These are phyloP conservation scores for Sporothrix schenckii DNA, from an alignment of 2,329 filamentous ascomycete species.

Conservation along the genomic window DNA sequence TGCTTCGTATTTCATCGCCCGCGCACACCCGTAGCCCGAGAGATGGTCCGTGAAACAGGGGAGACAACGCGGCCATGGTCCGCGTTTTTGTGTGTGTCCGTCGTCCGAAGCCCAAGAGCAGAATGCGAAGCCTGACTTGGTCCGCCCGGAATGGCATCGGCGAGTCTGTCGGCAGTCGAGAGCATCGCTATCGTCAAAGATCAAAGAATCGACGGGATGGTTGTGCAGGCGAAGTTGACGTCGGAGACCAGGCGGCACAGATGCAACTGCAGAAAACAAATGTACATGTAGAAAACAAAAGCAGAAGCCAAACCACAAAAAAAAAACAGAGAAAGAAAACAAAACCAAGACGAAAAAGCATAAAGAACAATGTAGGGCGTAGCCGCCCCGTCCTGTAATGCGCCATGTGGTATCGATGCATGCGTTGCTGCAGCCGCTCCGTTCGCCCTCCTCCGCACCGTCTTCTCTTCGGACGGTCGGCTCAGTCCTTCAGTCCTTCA, in stretches of 20 bases:
- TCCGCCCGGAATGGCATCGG: too few relatives aligned
- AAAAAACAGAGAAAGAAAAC: background rate
- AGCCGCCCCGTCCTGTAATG: background rate
- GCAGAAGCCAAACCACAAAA: background rate
- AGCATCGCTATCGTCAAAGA: background rate
- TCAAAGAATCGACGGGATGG: background rate
- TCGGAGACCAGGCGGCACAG: background rate
- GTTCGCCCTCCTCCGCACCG: background rate
- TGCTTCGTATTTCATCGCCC: background rate
- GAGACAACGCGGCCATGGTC: background rate
- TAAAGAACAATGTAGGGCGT: background rate
- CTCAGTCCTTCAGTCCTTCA: constrained; percentile 44
- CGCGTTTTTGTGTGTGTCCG: background rate
- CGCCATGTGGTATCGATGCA: constrained; percentile 26
- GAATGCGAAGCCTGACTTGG: background rate
- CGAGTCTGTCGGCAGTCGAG: background rate
- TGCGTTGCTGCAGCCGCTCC: constrained; percentile 15
- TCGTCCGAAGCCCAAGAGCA: background rate
- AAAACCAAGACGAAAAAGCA: background rate
- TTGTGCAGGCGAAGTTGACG: background rate
- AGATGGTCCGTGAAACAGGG: constrained; percentile 3
- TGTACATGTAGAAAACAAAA: background rate
- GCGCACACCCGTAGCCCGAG: background rate
- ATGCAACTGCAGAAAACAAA: background rate
- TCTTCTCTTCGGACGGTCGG: background rate